Percentiles rank a stretch among this genome's conserved stretches.
Evolutionary conservation across 371 early-diverging fungal species (phyloP).

Genomic region (Lichtheimia corymbifera): DNA sequence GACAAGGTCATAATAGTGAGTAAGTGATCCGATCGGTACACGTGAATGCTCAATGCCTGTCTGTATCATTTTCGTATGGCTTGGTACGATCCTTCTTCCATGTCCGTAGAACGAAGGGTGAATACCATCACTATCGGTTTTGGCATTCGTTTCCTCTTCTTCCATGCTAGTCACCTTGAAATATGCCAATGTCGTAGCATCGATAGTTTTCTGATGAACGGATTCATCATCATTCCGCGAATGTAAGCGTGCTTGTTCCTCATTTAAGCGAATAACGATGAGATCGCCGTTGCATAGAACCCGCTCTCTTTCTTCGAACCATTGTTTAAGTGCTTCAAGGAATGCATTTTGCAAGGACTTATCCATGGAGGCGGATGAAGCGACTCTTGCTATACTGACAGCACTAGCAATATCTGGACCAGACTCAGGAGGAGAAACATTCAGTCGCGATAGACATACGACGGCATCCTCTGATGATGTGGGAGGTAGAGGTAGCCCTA

Average conservation of each 20-base stretch:
- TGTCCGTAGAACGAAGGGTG: constrained; percentile 46
- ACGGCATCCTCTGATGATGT: constrained; percentile 19
- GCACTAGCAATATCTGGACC: constrained; percentile 65
- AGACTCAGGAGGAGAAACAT: constrained; percentile 36
- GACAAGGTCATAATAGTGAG: constrained; percentile 37
- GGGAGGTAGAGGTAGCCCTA: constrained; percentile 51
- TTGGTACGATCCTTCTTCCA: constrained; percentile 58
- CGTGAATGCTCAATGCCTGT: constrained; percentile 67
- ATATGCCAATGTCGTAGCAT: constrained; percentile 46
- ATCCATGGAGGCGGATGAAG: constrained; percentile 74
- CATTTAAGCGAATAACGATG: constrained; percentile 70
- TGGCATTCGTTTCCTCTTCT: constrained; percentile 10
- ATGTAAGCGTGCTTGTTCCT: constrained; percentile 25
- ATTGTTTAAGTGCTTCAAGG: constrained; percentile 63
- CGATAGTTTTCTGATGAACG: constrained; percentile 10
- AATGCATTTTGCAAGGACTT: constrained; percentile 64
- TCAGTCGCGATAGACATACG: constrained; percentile 32
- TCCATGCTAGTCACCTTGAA: constrained; percentile 58
- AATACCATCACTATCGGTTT: constrained; percentile 1
- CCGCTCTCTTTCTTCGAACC: constrained; percentile 71
- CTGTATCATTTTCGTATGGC: constrained; percentile 64
- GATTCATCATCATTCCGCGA: constrained; percentile 14
- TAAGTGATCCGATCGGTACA: constrained; percentile 50
- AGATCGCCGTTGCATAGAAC: constrained; percentile 77
- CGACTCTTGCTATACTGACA: constrained; percentile 74